Percentiles rank a stretch among this genome's conserved stretches.
Conservation (phyloP, 371 early-diverging fungal species). For the Apophysomyces elegans region DNA sequence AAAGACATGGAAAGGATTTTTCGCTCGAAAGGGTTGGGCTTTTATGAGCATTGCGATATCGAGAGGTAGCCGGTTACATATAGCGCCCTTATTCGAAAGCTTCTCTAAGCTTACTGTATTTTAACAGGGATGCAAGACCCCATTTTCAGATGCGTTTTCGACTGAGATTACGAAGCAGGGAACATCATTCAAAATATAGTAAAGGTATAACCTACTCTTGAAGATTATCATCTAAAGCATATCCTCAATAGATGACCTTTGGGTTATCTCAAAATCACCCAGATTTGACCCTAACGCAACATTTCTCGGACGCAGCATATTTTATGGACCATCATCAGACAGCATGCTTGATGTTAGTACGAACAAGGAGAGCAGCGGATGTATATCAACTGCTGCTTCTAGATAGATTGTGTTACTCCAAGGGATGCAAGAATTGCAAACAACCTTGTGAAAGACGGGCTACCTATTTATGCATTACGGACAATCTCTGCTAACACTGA, state of each 20-base stretch:
- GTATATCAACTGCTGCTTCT: not conserved
- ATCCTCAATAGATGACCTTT: conserved; percentile 61
- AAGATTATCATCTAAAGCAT: not conserved
- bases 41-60: conserved; percentile 36
- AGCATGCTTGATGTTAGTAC: conserved; percentile 50
- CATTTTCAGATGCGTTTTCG: conserved; percentile 19
- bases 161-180: conserved; percentile 40
- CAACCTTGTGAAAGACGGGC: conserved; percentile 20
- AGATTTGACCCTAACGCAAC: conserved; percentile 54
- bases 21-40: conserved; percentile 42
- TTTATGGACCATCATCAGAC: conserved; percentile 63
- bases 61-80: conserved; percentile 19
- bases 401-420: conserved; percentile 53
- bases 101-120: not conserved
- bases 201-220: conserved; percentile 28
- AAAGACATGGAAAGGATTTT: conserved; percentile 35
- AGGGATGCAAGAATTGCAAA: conserved; percentile 46
- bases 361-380: not conserved
- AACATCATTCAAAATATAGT: conserved; percentile 56
- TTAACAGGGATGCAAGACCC: conserved; percentile 9
- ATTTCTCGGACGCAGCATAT: conserved; percentile 61
- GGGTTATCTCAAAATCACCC: conserved; percentile 60
- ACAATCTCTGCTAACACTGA: conserved; percentile 72
- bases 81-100: not conserved
- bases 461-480: conserved; percentile 62